Conservation (phyloP, 495 filamentous ascomycete genomes). For the Aspergillus sparsus region DNA sequence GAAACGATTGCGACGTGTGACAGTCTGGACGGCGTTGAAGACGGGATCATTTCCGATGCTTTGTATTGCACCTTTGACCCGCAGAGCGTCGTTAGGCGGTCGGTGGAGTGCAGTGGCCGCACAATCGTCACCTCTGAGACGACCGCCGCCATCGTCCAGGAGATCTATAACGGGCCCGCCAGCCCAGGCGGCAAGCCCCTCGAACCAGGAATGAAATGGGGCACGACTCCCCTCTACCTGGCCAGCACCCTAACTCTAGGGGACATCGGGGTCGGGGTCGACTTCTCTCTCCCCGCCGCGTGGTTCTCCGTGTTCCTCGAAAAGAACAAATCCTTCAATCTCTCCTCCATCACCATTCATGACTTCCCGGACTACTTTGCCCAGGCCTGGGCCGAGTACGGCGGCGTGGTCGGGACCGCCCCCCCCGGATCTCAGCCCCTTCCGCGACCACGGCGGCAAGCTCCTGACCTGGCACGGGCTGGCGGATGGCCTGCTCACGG, state of each 20-base stretch:
- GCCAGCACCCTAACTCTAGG: background rate
- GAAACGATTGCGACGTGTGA: conserved; percentile 49
- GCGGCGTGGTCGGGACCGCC: background rate
- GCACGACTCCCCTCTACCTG: background rate
- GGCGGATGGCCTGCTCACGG: conserved; percentile 25
- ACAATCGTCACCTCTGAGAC: conserved; percentile 16
- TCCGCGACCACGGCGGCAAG: conserved; percentile 36
- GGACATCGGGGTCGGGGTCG: background rate
- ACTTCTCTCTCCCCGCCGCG: background rate
- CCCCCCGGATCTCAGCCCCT: background rate
- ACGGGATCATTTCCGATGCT: conserved; percentile 59
- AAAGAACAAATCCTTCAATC: background rate
- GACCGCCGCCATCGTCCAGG: conserved; percentile 18
- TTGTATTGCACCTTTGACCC: conserved; percentile 52
- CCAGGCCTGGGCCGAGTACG: conserved; percentile 1
- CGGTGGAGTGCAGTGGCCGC: conserved; percentile 31
- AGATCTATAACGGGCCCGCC: background rate
- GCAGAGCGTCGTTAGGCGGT: conserved; percentile 48
- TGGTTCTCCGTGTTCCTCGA: background rate
- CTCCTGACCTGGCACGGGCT: conserved; percentile 44
- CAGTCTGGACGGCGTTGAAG: conserved; percentile 53
- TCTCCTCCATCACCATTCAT: background rate
- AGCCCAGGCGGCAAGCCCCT: background rate
- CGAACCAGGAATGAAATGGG: background rate
- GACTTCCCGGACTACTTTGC: background rate